Evolutionary conservation across 139 green algal genomes (phyloP), one percentile per base, ranked within the genome.

Genomic region (Haematococcus lacustris): DNA sequence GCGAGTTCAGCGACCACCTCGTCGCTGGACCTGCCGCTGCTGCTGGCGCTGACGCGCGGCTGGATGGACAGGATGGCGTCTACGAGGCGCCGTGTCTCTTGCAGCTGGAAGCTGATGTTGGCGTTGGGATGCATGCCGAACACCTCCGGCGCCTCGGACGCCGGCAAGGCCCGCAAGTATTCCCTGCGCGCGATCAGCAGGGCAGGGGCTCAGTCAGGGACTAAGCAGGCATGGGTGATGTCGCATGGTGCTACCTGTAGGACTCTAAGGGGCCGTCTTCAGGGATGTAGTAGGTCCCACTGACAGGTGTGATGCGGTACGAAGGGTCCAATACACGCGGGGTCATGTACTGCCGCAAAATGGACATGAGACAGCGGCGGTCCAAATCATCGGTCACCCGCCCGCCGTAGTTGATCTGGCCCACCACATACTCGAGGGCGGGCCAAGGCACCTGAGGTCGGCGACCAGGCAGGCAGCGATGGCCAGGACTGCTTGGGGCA

Each of bases 61-160:
- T 94, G 90, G 21, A 94, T 93, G 51, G 79, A 82, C 6, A 93
- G 73, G 21, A 96, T 75, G 0, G 84, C 81, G 51, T 91, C 80
- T 6, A 96, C 39, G 38, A 93, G 68, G 37, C 75, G 80, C 26
- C 71, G 62, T 23, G 85, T 92, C 78, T 94, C 88, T 51, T 91
- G 82, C 64, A 91, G 77, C 81, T 94, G 85, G 77, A 91, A 93
- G 5, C 82, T 75, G 68, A 93, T 92, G 82, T 92, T 89, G 41
- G 91, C 91, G 68, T 94, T 96, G 50, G 86, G 39, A 72, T 96
- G 91, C 85, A 96, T 91, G 65, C 91, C 91, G 85, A 95, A 96
- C 62, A 96, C 88, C 70, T 67, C 60, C 21, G 91, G 91, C 26
- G 80, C 83, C 74, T 94, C 88, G 4, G 73, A 78, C 38, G 69